phyloP scores from a whole-genome alignment of 2,329 filamentous ascomycete genomes.

The Pseudomassariella vexata region DNA sequence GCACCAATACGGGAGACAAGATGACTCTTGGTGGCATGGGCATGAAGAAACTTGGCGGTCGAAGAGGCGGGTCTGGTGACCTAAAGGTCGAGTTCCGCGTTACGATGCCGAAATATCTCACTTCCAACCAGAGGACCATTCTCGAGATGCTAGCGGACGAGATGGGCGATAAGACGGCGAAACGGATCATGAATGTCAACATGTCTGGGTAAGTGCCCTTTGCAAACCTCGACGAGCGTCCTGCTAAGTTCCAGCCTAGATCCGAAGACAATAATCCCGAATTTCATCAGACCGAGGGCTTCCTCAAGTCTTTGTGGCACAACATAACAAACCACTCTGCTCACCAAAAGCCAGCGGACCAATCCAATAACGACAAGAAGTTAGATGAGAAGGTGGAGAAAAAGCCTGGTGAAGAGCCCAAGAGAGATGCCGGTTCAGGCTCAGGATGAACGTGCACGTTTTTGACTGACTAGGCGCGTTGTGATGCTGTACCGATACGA shows the following conservation, averaged over 20 bases:
- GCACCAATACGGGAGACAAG: slow-evolving; percentile 87
- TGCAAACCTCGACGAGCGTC: background rate
- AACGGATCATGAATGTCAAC: slow-evolving; percentile 82
- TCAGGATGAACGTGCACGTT: slow-evolving; percentile 16
- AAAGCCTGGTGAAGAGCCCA: slow-evolving; percentile 18
- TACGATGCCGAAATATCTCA: slow-evolving; percentile 90
- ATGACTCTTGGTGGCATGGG: slow-evolving; percentile 87
- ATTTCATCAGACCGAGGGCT: slow-evolving; percentile 75
- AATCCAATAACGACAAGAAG: slow-evolving; percentile 14
- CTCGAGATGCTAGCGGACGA: slow-evolving; percentile 96
- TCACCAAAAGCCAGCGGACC: slow-evolving; percentile 33
- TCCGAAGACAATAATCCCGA: slow-evolving; percentile 26
- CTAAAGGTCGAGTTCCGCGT: slow-evolving; percentile 93
- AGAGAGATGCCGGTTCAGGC: slow-evolving; percentile 18
- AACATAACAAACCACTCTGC: slow-evolving; percentile 73
- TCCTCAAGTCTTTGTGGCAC: slow-evolving; percentile 91
- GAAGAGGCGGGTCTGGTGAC: slow-evolving; percentile 68
- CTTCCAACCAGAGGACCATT: slow-evolving; percentile 84
- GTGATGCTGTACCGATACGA: no score
- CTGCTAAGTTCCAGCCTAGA: slow-evolving; percentile 5
- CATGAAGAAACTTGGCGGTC: slow-evolving; percentile 76
- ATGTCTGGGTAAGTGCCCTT: slow-evolving; percentile 39
- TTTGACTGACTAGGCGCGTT: no score
- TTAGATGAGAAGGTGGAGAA: slow-evolving; percentile 14
- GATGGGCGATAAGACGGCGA: slow-evolving; percentile 87